These are phyloP conservation scores for Arabidopsis hybrid DNA, from an alignment of 441 rosid genomes.

Conservation along the genomic window DNA sequence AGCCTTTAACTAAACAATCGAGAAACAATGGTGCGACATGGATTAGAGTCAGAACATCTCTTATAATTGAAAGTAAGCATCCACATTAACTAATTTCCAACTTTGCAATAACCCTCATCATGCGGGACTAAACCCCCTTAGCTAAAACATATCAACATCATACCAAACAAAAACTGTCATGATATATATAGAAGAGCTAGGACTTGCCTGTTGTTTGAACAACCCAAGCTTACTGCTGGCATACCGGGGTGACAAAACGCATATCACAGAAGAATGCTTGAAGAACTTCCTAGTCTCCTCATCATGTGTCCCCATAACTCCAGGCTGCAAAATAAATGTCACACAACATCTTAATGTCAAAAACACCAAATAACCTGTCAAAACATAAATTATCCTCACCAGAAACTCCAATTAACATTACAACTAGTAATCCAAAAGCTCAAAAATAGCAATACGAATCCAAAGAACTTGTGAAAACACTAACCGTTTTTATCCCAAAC, in stretches of 20 bases:
- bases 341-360: constrained; percentile 20
- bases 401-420: neutral
- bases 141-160: neutral
- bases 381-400: constrained; percentile 1
- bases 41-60: neutral
- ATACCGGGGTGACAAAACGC: constrained; percentile 83
- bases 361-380: too few species aligned
- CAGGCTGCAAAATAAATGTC: constrained; percentile 53
- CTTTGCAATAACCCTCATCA: neutral
- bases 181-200: constrained; percentile 13
- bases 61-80: constrained; percentile 4
- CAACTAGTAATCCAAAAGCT: constrained; percentile 9
- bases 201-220: constrained; percentile 80
- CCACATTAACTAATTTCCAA: constrained; percentile 17
- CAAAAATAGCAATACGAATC: neutral
- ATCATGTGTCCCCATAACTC: constrained; percentile 89
- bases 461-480: constrained; percentile 28
- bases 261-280: constrained; percentile 85
- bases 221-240: constrained; percentile 79
- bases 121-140: constrained; percentile 2
- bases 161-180: neutral
- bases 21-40: constrained; percentile 1
- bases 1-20: constrained; percentile 4
- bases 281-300: constrained; percentile 85
- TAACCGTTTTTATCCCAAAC: constrained; percentile 68